Percentiles rank a stretch among this genome's conserved stretches.
These are phyloP conservation scores for Biscutella laevigata DNA, from an alignment of 441 rosid species.

Conservation along the genomic window DNA sequence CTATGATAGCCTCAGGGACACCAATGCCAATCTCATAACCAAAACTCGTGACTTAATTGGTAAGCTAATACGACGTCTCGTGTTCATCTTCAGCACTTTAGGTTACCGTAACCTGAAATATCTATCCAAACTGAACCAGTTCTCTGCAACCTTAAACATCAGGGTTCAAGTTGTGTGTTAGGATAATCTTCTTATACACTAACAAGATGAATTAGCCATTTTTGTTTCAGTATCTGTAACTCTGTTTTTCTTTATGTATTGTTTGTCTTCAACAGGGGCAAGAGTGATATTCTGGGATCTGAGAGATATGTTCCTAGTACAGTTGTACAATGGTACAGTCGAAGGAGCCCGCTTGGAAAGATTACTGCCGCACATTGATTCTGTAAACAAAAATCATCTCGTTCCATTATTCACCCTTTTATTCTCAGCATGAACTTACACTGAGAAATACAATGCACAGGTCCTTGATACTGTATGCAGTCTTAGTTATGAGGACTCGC, in stretches of 20 bases:
- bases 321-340: conserved; percentile 64
- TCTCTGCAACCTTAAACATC: background rate
- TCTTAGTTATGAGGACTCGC: conserved; percentile 60
- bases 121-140: background rate
- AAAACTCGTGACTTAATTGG: conserved; percentile 67
- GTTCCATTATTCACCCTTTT: background rate
- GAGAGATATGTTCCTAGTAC: conserved; percentile 61
- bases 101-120: background rate
- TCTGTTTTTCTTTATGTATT: background rate
- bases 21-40: conserved; percentile 45
- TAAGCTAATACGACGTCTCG: conserved; percentile 31
- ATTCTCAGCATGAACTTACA: conserved; percentile 20
- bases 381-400: conserved; percentile 39
- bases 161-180: background rate
- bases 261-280: conserved; percentile 44
- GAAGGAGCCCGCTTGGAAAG: conserved; percentile 75
- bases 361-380: conserved; percentile 66
- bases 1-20: conserved; percentile 60
- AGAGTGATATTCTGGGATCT: conserved; percentile 90
- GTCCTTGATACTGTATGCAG: conserved; percentile 76
- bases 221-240: no score
- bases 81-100: background rate
- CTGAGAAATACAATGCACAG: conserved; percentile 34
- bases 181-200: background rate
- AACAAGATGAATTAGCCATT: background rate